Evolutionary conservation across 805 yeast genomes (phyloP).

Genomic region (Candida vartiovaarae): DNA sequence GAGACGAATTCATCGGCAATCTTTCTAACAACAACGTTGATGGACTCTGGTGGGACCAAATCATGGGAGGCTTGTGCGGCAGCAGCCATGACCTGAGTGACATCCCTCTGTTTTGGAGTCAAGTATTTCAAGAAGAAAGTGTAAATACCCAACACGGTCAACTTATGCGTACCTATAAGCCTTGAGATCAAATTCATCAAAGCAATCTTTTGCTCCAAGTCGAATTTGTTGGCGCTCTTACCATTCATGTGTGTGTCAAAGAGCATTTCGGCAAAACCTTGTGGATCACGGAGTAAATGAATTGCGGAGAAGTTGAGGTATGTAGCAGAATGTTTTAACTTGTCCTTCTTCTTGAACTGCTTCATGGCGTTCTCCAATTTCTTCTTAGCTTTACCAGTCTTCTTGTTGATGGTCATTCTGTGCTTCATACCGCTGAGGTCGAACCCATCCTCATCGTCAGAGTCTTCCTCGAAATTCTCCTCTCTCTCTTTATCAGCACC

Average conservation of each 20-base stretch:
- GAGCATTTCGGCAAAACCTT: constrained; percentile 88
- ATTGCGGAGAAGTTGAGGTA: constrained; percentile 91
- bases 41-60: constrained; percentile 91
- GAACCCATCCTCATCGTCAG: constrained; percentile 59
- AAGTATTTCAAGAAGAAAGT: constrained; percentile 82
- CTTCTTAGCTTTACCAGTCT: constrained; percentile 70
- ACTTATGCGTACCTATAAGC: constrained; percentile 88
- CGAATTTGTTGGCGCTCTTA: constrained; percentile 62
- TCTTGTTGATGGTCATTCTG: constrained; percentile 77
- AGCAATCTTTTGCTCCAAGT: constrained; percentile 82
- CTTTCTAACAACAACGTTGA: constrained; percentile 74
- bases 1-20: constrained; percentile 96
- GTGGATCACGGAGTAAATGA: constrained; percentile 93
- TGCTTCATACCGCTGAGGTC: constrained; percentile 74
- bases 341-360: constrained; percentile 55
- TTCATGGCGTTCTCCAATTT: constrained; percentile 72
- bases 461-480: constrained; percentile 67
- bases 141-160: constrained; percentile 83
- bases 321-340: constrained; percentile 49
- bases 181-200: constrained; percentile 85
- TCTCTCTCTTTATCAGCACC: constrained; percentile 95
- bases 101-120: constrained; percentile 91
- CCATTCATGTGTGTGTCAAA: constrained; percentile 67
- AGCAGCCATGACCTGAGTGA: constrained; percentile 95
- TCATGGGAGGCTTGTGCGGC: constrained; percentile 96